Base-by-base conservation (phyloP, 495 filamentous ascomycete species). In the Penicillium antarcticum region DNA sequence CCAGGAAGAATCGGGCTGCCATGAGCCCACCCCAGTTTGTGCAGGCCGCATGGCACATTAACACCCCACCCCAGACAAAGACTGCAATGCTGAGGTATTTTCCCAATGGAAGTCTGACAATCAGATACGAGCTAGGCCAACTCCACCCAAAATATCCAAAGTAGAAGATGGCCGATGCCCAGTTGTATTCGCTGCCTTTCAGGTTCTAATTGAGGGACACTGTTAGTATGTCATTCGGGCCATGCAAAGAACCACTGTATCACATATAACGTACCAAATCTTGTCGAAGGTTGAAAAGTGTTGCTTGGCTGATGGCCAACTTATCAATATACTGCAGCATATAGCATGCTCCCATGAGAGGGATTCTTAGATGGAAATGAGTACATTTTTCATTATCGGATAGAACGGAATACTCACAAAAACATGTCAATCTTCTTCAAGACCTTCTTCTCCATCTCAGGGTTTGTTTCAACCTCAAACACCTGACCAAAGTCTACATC, bases 261-360 rank as follows among this genome's bases (percentile, higher is more conserved):
- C 5, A 16, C 14, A 2, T 2, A 34, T 16, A 19, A 33, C 42
- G 39, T 62, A 69, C 60, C 56, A 77, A 58, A 41, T 79, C 69
- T 37, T 68, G 55, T 40, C 66, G 55, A 33, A 78, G 51, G 17
- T 76, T 74, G 66, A 82, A 80, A 18, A 78, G 56, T 9, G 68
- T 73, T 12, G 78, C 72, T 57, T 82, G 81, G 36, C 76, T 80
- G 1, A 83, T 62, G 3, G 80, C 78, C 9, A 79, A 68, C 47
- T 83, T 83, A 61, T 84, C 81, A 58, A 84, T 77, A 54, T 76
- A 82, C 47, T 81, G 78, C 31, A 84, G 59, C 63, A 70, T 70
- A 23, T 75, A 75, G 42, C 69, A 70, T 16, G 71, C 52, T n/a
- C 67, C 69, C 70, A 75, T 73, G 9, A 77, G 56, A 1, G 80